A percentile compares a stretch with the other conserved stretches of the same genome.
Evolutionary conservation across 495 filamentous ascomycete species (phyloP).

Genomic region (Aspergillus campestris): DNA sequence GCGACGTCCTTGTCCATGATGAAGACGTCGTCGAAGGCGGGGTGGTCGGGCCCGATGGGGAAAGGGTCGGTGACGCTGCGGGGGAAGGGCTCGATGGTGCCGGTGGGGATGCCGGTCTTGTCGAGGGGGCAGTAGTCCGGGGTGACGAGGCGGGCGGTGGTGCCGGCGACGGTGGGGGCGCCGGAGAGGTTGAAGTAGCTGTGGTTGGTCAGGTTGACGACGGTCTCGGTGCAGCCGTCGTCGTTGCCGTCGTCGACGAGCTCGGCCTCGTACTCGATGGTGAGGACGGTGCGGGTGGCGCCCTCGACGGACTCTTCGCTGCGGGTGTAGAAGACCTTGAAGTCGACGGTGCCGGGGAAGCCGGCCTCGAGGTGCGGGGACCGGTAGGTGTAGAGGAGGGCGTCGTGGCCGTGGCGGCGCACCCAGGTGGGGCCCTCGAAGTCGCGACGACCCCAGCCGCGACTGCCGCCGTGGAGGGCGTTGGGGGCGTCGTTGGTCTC

Average conservation of each 20-base stretch:
- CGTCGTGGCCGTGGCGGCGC: conserved; percentile 59
- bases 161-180: conserved; percentile 62
- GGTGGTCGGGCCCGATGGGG: conserved; percentile 54
- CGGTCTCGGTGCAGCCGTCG: conserved; percentile 72
- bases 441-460: conserved; percentile 77
- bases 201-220: conserved; percentile 88
- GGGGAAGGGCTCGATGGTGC: conserved; percentile 42
- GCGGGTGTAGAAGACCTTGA: conserved; percentile 68
- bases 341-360: conserved; percentile 77
- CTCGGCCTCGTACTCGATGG: conserved; percentile 83
- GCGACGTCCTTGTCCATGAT: conserved; percentile 56
- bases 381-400: conserved; percentile 63
- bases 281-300: conserved; percentile 53
- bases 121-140: conserved; percentile 68
- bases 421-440: conserved; percentile 70
- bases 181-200: conserved; percentile 88
- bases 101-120: conserved; percentile 54
- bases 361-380: conserved; percentile 75
- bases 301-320: conserved; percentile 52
- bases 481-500: conserved; percentile 70
- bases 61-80: conserved; percentile 52
- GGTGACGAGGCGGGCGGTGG: conserved; percentile 61
- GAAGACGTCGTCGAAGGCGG: conserved; percentile 88
- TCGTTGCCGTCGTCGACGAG: conserved; percentile 64
- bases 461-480: conserved; percentile 69